Base-by-base conservation (phyloP, 352 stramenopile genomes). In the Globisporangium perplexum region DNA sequence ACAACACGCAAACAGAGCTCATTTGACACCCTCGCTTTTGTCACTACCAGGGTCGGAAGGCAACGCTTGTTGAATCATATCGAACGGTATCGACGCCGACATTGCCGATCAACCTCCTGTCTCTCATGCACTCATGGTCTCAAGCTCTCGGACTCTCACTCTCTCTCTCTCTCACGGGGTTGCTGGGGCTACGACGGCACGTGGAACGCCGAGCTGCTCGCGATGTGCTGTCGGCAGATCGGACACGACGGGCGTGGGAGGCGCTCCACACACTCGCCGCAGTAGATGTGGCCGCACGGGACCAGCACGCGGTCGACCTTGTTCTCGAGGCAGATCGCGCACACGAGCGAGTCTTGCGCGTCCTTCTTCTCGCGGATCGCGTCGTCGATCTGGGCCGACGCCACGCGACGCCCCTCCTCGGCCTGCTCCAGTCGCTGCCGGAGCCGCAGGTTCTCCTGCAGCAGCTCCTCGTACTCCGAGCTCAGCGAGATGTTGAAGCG, bases 221-320 rank as follows among this genome's bases (percentile, higher is more conserved):
- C 44, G 50, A 93, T 88, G 57, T 63, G 52, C 46, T 88, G 63
- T 31, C 83, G 74, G 38, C 83, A 91, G 38, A 91, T 74, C 26
- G 83, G 83, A 42, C 83, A 93, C 55, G 77, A 80, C 4, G 64
- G 72, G 11, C 71, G 74, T 17, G 74, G 80, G 20, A 93, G 60
- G 10, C 71, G 78, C 39, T 72, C 55, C 20, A 91, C 66, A 49
- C 84, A 94, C n/a, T 50, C 56, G 14, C 63, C 59, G 60, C 82
- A 94, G 60, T 92, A 91, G 36, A 91, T 89, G 66, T 94, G 82
- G 30, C 82, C 84, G 35, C 84, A 93, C 24, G 84, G 82, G 30
- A 92, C 82, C 23, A 94, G 65, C 58, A 94, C 82, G 56, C 79
- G 75, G 49, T 94, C 69, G 49, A 94, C 84, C 43, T 87, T 70